Percentiles rank a stretch among this genome's conserved stretches.
These are phyloP conservation scores for Saccharum spontaneum DNA, from an alignment of 176 grass and related monocot species.

Conservation along the genomic window DNA sequence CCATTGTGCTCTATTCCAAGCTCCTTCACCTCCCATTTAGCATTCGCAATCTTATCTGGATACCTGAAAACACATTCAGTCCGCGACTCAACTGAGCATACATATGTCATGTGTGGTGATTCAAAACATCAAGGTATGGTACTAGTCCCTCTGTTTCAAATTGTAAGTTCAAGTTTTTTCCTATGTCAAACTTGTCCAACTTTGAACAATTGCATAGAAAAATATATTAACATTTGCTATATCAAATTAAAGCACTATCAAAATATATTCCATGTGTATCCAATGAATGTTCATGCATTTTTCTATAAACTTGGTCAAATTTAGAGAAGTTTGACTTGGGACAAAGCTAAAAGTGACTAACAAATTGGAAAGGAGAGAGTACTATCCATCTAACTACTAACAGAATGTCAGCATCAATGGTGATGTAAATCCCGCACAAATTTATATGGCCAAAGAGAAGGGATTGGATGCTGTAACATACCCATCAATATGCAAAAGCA, in stretches of 20 bases:
- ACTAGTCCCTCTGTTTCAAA: background rate
- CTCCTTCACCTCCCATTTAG: slow-evolving; percentile 99
- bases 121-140: slow-evolving; percentile 14
- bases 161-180: background rate
- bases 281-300: background rate
- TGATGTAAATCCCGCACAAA: slow-evolving; percentile 3
- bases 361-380: background rate
- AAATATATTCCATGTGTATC: background rate
- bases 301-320: background rate
- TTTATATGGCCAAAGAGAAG: background rate
- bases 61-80: slow-evolving; percentile 62
- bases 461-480: slow-evolving; percentile 39
- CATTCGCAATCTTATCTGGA: slow-evolving; percentile 93
- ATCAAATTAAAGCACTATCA: background rate
- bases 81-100: slow-evolving; percentile 19
- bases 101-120: background rate
- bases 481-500: slow-evolving; percentile 99
- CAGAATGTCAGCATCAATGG: slow-evolving; percentile 21
- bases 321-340: background rate
- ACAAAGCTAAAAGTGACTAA: background rate
- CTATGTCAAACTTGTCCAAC: background rate
- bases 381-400: background rate
- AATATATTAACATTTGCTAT: background rate
- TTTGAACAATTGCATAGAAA: background rate
- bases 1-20: slow-evolving; percentile 99